These are phyloP conservation scores for Fusarium sp. DNA, from an alignment of 2,329 filamentous ascomycete species.

Conservation along the genomic window DNA sequence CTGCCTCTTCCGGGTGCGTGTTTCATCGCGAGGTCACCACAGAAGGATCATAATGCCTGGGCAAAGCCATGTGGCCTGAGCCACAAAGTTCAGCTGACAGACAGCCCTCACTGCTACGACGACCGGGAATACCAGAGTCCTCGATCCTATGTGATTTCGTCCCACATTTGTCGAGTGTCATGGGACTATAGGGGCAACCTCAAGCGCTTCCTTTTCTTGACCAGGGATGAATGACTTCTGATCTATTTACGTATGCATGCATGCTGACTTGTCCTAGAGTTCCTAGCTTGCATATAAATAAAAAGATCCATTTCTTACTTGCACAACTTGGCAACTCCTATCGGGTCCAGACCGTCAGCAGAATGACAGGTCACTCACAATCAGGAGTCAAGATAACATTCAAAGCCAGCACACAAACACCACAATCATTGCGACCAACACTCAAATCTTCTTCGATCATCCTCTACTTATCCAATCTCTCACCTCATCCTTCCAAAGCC, in stretches of 20 bases:
- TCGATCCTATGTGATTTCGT: not conserved
- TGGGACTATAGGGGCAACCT: not conserved
- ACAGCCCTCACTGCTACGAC: not conserved
- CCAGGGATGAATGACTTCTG: not conserved
- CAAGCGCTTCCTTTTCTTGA: not conserved
- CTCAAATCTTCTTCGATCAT: not conserved
- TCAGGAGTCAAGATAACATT: not conserved
- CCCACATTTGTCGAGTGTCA: not conserved
- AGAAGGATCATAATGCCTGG: not conserved
- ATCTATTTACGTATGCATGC: not conserved
- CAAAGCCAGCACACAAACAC: not conserved
- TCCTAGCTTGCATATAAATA: not conserved
- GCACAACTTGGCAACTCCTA: not conserved
- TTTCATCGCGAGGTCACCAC: not conserved
- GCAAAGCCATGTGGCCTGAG: not conserved
- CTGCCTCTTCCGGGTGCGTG: not conserved
- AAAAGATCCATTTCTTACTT: not conserved
- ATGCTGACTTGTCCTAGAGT: not conserved
- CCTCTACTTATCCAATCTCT: not conserved
- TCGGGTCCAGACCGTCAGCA: not conserved
- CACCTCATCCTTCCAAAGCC: constrained; percentile 5
- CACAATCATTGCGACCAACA: not conserved
- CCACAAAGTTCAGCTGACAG: not conserved
- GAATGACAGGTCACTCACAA: not conserved
- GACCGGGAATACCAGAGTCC: not conserved